phyloP scores from a whole-genome alignment of 2,329 filamentous ascomycete genomes.

The Neonectria hederae region DNA sequence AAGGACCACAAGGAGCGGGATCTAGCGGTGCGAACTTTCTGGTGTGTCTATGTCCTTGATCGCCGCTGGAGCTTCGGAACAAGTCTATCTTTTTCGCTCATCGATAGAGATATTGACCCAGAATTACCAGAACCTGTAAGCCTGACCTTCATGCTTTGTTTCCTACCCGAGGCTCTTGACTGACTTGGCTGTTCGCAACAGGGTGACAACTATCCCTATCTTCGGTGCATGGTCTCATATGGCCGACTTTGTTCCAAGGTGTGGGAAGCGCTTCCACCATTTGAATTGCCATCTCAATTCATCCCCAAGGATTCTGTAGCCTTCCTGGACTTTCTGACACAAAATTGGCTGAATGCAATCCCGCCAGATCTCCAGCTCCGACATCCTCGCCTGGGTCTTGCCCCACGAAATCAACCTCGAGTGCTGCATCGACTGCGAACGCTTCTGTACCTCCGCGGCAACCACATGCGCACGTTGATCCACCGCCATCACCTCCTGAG shows the following conservation, averaged over 20 bases:
- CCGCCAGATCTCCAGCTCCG: slow-evolving; percentile 53
- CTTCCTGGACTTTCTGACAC: slow-evolving; percentile 53
- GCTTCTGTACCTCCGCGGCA: slow-evolving; percentile 55
- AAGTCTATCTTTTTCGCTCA: slow-evolving; percentile 59
- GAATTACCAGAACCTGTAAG: slow-evolving; percentile 55
- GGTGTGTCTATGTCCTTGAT: slow-evolving; percentile 62
- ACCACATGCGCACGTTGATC: slow-evolving; percentile 56
- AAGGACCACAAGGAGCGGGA: slow-evolving; percentile 43
- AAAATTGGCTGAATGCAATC: slow-evolving; percentile 59
- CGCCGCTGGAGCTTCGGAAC: slow-evolving; percentile 63
- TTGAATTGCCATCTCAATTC: slow-evolving; percentile 46
- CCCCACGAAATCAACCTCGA: slow-evolving; percentile 45
- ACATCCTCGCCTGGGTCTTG: slow-evolving; percentile 49
- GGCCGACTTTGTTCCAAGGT: slow-evolving; percentile 57
- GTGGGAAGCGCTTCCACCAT: slow-evolving; percentile 54
- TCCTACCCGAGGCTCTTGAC: background rate
- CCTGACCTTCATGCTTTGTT: background rate
- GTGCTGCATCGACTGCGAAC: slow-evolving; percentile 54
- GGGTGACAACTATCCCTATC: slow-evolving; percentile 50
- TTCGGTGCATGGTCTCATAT: slow-evolving; percentile 59
- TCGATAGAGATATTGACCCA: slow-evolving; percentile 60
- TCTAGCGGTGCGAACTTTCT: slow-evolving; percentile 54
- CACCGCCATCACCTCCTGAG: slow-evolving; percentile 55
- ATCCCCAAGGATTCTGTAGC: slow-evolving; percentile 52
- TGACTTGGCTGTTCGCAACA: slow-evolving; percentile 19